Base-by-base conservation (phyloP, 345 rosid genomes). In the Conringia planisiliqua region DNA sequence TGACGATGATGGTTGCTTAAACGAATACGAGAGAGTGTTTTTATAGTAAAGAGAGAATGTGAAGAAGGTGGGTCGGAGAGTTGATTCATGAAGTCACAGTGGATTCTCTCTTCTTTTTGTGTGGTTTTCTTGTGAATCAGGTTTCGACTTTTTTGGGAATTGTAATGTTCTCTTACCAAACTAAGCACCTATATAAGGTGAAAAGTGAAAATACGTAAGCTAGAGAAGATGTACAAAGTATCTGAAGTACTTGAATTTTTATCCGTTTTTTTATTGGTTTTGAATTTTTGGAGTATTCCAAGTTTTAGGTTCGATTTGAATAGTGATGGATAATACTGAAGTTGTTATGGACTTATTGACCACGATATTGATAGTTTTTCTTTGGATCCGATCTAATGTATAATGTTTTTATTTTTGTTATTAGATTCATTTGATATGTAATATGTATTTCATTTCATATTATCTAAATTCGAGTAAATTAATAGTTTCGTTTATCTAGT, bases 11-110 rank as follows among this genome's bases (percentile, higher is more conserved):
- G 79, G 0, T 71, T 66, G 57, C 73, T 59, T 72, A n/a, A 5
- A 64, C 10, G 65, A 55, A 47, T 36, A 55, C 3, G 61, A 55
- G 80, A 44, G n/a, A 30, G 33, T 29, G 40, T 1, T 33, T 70
- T 70, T 55, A 70, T 70, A 70, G 60, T 65, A 54, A 44, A 64
- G 16, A 66, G 54, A 48, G 30, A 30, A 76, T 44, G 65, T 36
- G 59, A 8, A 32, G 80, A 35, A 62, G 66, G 27, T 76, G 71
- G 71, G 80, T 63, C 35, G 71, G 75, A 62, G 71, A 55, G 80
- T 70, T 64, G 54, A 55, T 55, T 70, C 43, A 46, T 63, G 71
- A 77, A 77, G 80, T 38, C 12, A 77, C 46, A 10, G 71, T 77
- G 17, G 66, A 70, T 70, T 77, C 76, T 55, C 35, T 30, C 39